phyloP scores from a whole-genome alignment of 1,139 yeast species.

The Suhomyces coccinellae region DNA sequence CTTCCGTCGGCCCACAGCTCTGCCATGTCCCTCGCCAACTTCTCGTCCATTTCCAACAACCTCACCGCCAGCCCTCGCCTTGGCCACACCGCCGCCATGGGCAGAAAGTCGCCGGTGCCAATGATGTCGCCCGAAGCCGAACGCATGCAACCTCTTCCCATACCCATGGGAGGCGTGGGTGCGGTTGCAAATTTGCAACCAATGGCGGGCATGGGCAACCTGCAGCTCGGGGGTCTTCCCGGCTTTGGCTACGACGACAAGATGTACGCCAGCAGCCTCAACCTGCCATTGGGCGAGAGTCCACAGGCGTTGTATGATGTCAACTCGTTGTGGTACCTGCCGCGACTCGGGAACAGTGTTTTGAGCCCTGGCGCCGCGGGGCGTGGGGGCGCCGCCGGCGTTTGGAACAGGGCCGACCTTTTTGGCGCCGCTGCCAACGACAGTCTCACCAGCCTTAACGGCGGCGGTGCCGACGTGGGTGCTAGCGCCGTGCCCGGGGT shows the following conservation, averaged over 20 bases:
- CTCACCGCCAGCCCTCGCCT: background rate
- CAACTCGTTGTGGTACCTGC: conserved; percentile 18
- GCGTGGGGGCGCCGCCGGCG: conserved; percentile 5
- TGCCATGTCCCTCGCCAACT: too few relatives aligned
- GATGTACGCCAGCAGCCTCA: conserved; percentile 17
- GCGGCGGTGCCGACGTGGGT: too few relatives aligned
- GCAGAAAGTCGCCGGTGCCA: background rate
- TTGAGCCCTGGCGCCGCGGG: conserved; percentile 12
- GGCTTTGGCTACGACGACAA: conserved; percentile 28
- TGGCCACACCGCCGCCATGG: background rate
- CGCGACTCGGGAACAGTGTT: conserved; percentile 16
- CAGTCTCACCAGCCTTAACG: conserved; percentile 12
- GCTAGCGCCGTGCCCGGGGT: conserved; percentile 4
- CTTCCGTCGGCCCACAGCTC: too few relatives aligned
- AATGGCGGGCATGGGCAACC: too few relatives aligned
- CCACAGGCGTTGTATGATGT: conserved; percentile 11
- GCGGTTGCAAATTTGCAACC: too few relatives aligned
- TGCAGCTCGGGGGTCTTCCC: background rate
- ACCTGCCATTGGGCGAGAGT: conserved; percentile 14
- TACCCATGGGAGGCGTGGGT: too few relatives aligned
- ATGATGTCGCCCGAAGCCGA: background rate
- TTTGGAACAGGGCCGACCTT: conserved; percentile 11
- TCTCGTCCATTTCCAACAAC: background rate
- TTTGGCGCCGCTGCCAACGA: conserved; percentile 9
- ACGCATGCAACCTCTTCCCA: background rate